These are phyloP conservation scores for Ustilago lituana DNA, from an alignment of 1,284 basidiomycete species.

Conservation along the genomic window DNA sequence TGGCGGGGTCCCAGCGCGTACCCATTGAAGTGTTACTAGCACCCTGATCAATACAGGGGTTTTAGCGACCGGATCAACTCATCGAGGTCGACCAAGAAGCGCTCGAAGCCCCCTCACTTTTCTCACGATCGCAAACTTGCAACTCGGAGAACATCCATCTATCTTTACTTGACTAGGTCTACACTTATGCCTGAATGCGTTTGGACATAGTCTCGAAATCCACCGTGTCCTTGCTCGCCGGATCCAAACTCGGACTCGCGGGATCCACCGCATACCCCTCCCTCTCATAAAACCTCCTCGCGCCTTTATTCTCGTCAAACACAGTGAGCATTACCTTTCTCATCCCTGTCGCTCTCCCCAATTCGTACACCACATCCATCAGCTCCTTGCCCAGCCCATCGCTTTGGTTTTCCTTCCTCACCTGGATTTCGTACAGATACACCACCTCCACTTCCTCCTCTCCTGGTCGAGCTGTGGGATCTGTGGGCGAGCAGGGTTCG, in stretches of 20 bases:
- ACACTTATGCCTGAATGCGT: not conserved
- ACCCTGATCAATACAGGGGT: too few relatives aligned
- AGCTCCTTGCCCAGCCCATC: conserved; percentile 35
- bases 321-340: conserved; percentile 45
- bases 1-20: too few relatives aligned
- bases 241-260: conserved; percentile 16
- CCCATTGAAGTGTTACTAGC: too few relatives aligned
- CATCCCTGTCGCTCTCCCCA: conserved; percentile 12
- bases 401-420: conserved; percentile 19
- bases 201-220: conserved; percentile 45
- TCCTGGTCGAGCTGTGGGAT: conserved; percentile 8
- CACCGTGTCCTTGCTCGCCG: not conserved
- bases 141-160: not conserved
- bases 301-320: conserved; percentile 35
- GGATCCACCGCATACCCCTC: conserved; percentile 70
- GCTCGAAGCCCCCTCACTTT: too few relatives aligned
- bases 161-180: not conserved
- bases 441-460: conserved; percentile 34
- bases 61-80: conserved; percentile 37
- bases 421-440: conserved; percentile 48
- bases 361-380: conserved; percentile 20
- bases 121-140: too few relatives aligned
- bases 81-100: not conserved
- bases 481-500: conserved; percentile 14
- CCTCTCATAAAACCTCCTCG: conserved; percentile 26